Evolutionary conservation across 2,329 filamentous ascomycete species (phyloP), one percentile per base, ranked within the genome.

Genomic region (Xylariaceae sp.): DNA sequence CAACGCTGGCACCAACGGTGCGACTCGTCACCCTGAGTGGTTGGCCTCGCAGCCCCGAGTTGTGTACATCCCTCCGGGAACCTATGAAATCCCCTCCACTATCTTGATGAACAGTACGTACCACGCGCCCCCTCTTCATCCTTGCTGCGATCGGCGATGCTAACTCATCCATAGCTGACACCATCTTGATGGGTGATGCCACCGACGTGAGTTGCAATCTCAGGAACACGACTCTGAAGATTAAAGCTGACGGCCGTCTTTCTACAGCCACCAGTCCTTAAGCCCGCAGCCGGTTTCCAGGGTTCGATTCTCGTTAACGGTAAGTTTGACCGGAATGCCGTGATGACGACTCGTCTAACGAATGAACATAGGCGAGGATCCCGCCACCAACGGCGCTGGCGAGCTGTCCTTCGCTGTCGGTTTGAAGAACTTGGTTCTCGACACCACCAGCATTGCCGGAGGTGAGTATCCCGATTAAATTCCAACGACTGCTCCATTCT

Each of bases 171-270:
- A 12, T 57, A 55, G 56, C 74, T 0, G 74, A 75, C 44, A 76
- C 74, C 5, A 70, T 76, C 32, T 58, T 76, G 42, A 75, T 76
- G 70, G 74, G 74, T n/a, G 74, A 76, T 55, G 68, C 73, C 1
- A 74, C 70, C 3, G 66, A 75, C 49, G 70, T 70, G 21, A 63
- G 68, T 59, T 30, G 6, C 9, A 41, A 13, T n/a, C 5, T 32
- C 9, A n/a, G 32, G 5, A 26, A 32, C 6, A 6, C 32, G 10
- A 16, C 18, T 22, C 16, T 4, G 6, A 30, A 36, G 16, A n/a
- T 19, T 36, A 16, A 41, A 41, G 43, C 55, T 60, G 2, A 56
- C n/a, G n/a, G 30, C 15, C 34, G 6, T 37, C 21, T 39, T 30
- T 44, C 16, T 29, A 12, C 57, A 71, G 70, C 74, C 73, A 19